A percentile compares a stretch with the other conserved stretches of the same genome.
phyloP scores from a whole-genome alignment of 129 eudicot genomes.

The Escallonia rubra region DNA sequence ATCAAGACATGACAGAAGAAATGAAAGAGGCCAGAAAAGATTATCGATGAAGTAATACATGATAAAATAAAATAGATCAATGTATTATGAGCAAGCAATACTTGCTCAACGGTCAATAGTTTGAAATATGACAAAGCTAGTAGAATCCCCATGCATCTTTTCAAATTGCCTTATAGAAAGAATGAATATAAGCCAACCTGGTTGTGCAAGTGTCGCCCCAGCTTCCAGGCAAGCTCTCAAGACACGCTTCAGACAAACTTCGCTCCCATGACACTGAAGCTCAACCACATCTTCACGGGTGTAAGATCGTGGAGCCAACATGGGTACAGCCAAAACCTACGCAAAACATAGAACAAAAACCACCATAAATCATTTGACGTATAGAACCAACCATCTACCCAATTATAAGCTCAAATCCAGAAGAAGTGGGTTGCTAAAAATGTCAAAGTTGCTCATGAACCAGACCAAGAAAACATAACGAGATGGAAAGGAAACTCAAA shows the following conservation, averaged over 20 bases:
- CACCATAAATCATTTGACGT: not conserved
- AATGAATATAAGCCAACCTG: slow-evolving; percentile 47
- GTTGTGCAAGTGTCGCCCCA: slow-evolving; percentile 95
- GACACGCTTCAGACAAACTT: slow-evolving; percentile 85
- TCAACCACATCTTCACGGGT: slow-evolving; percentile 96
- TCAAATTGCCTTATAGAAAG: not conserved
- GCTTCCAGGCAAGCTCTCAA: slow-evolving; percentile 86
- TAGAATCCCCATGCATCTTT: no score
- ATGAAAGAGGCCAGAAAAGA: no score
- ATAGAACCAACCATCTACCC: not conserved
- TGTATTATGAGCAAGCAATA: no score
- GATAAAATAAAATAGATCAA: no score
- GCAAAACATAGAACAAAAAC: not conserved
- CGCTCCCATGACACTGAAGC: slow-evolving; percentile 96
- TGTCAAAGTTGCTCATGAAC: no score
- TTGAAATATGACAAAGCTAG: no score
- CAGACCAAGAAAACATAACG: no score
- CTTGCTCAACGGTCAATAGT: no score
- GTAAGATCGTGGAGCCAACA: slow-evolving; percentile 94
- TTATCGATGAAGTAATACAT: no score
- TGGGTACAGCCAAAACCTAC: slow-evolving; percentile 82
- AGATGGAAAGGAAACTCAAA: no score
- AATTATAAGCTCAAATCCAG: not conserved
- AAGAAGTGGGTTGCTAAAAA: not conserved
- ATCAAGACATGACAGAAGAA: no score